Conservation (phyloP, 148 eudicot genomes). For the Gaultheria prostrata region DNA sequence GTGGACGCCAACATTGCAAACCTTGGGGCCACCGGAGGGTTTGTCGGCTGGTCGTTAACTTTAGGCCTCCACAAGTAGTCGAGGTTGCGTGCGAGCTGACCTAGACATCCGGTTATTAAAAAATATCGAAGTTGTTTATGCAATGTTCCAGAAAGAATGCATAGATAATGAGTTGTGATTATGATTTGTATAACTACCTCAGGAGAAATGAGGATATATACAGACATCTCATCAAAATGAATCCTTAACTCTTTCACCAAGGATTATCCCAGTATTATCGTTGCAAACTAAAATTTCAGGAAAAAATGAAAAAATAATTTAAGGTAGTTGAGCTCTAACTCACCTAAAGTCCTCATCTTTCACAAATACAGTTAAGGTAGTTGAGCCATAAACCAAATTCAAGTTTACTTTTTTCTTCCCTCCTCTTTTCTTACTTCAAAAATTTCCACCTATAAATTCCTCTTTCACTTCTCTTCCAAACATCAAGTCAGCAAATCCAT, state of each 20-base stretch:
- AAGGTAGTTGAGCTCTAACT: neutral
- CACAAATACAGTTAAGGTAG: constrained; percentile 44
- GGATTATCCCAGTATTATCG: neutral
- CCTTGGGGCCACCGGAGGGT: neutral
- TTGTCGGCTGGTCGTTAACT: neutral
- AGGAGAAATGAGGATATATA: neutral
- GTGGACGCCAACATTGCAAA: neutral
- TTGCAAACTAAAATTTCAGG: neutral
- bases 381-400: constrained; percentile 54
- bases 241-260: neutral
- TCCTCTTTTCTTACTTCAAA: constrained; percentile 15
- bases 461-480: constrained; percentile 11
- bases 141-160: no score
- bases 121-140: no score
- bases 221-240: neutral
- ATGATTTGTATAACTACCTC: no score
- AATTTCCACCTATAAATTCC: constrained; percentile 36
- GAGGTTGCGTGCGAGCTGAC: neutral
- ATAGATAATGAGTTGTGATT: no score
- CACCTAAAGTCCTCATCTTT: constrained; percentile 18
- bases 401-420: constrained; percentile 20
- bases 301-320: neutral
- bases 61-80: neutral
- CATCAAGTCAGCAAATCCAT: constrained; percentile 11
- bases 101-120: neutral